These are phyloP conservation scores for Mycena pura DNA, from an alignment of 768 basidiomycete species.

Conservation along the genomic window DNA sequence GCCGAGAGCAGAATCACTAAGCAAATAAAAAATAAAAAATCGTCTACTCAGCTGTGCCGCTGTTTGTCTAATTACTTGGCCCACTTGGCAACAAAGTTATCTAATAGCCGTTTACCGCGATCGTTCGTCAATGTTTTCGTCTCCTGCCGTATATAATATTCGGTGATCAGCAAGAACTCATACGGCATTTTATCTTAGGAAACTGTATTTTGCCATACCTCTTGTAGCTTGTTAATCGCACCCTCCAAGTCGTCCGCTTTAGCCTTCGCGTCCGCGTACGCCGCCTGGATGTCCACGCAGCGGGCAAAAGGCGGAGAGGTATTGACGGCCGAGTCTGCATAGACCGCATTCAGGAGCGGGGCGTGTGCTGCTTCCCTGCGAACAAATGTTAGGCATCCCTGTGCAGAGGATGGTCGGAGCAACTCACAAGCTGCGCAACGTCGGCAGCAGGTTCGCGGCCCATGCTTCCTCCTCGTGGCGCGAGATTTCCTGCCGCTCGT, in stretches of 20 bases:
- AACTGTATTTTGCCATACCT: slow-evolving; percentile 20
- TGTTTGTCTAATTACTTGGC: slow-evolving; percentile 5
- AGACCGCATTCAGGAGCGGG: slow-evolving; percentile 27
- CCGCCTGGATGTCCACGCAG: slow-evolving; percentile 13
- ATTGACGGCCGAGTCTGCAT: slow-evolving; percentile 35
- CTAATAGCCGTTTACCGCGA: slow-evolving; percentile 8
- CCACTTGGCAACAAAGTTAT: slow-evolving; percentile 21
- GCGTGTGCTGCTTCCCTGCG: slow-evolving; percentile 25
- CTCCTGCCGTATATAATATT: too few relatives aligned
- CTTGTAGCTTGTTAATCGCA: slow-evolving; percentile 28
- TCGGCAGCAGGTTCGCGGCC: slow-evolving; percentile 18
- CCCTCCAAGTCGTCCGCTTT: slow-evolving; percentile 25
- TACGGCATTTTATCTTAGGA: neutral
- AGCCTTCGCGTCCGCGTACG: slow-evolving; percentile 28
- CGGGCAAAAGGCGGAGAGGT: slow-evolving; percentile 34
- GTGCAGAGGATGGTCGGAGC: neutral
- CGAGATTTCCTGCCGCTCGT: slow-evolving; percentile 11
- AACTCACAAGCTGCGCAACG: slow-evolving; percentile 29
- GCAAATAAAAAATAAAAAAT: too few relatives aligned
- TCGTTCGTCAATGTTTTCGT: slow-evolving; percentile 10
- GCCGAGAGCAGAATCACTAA: too few relatives aligned
- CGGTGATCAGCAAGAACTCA: neutral
- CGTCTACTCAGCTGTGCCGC: too few relatives aligned
- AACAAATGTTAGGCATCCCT: neutral
- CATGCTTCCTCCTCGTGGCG: slow-evolving; percentile 25